Conservation (phyloP, 345 rosid genomes). For the Salix suchowensis region DNA sequence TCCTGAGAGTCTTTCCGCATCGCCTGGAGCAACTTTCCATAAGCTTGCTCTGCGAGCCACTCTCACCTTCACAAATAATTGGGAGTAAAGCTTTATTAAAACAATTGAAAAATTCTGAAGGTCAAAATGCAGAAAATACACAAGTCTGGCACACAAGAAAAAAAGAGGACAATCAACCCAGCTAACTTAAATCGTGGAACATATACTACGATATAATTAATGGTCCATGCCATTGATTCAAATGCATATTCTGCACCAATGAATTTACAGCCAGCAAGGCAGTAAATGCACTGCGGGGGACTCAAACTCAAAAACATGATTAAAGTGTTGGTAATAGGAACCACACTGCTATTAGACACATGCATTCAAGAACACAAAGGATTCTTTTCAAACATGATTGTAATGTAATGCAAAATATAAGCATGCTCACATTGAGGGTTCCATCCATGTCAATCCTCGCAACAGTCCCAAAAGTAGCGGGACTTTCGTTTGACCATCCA, state of each 20-base stretch:
- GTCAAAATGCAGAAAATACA: not conserved
- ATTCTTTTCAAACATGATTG: not conserved
- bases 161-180: not conserved
- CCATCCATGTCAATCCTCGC: slow-evolving; percentile 93
- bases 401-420: not conserved
- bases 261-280: not conserved
- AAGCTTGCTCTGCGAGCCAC: slow-evolving; percentile 72
- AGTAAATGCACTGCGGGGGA: not conserved
- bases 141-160: not conserved
- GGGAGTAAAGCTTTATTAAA: not conserved
- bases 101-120: not conserved
- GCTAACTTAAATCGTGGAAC: not conserved
- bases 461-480: slow-evolving; percentile 89
- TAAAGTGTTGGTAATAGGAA: not conserved
- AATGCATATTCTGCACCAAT: not conserved
- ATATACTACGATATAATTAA: not conserved
- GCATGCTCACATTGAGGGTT: slow-evolving; percentile 72
- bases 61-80: slow-evolving; percentile 49
- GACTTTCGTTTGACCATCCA: slow-evolving; percentile 96
- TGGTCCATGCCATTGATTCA: not conserved
- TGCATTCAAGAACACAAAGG: not conserved
- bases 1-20: slow-evolving; percentile 94
- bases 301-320: not conserved
- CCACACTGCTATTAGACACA: not conserved
- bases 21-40: slow-evolving; percentile 97